A percentile compares a stretch with the other conserved stretches of the same genome.
These are phyloP conservation scores for Aureoboletus auriporus DNA, from an alignment of 768 basidiomycete genomes.

Conservation along the genomic window DNA sequence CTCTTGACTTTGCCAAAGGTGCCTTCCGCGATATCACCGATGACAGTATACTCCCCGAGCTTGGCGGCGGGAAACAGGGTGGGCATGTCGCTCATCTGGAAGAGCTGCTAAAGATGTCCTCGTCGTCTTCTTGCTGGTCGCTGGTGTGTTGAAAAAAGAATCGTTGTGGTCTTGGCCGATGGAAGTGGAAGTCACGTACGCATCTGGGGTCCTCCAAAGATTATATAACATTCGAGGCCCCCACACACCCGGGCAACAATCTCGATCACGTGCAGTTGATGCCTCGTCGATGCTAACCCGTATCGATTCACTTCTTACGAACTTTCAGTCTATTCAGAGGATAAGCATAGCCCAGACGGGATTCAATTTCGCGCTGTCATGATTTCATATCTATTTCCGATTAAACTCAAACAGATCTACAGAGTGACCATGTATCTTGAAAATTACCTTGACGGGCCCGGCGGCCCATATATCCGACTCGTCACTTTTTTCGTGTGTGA, in stretches of 20 bases:
- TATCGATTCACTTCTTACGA: no score
- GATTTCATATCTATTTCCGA: not conserved
- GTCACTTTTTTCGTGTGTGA: no score
- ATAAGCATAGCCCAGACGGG: not conserved
- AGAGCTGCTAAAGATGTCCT: conserved; percentile 9
- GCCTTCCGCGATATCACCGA: conserved; percentile 88
- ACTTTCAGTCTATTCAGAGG: not conserved
- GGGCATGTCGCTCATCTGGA: conserved; percentile 24
- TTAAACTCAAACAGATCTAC: no score
- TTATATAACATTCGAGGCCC: conserved; percentile 17
- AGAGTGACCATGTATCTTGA: no score
- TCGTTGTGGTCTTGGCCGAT: conserved; percentile 19
- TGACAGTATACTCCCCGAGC: conserved; percentile 89
- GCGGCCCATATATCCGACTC: no score
- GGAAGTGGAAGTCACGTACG: conserved; percentile 19
- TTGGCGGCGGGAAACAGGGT: conserved; percentile 54
- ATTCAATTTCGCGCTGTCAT: not conserved
- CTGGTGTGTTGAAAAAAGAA: conserved; percentile 21
- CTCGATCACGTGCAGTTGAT: conserved; percentile 10
- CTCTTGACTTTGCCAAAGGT: conserved; percentile 99
- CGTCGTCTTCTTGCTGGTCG: no score
- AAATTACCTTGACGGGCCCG: no score
- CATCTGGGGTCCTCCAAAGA: conserved; percentile 17
- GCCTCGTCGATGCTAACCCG: no score
- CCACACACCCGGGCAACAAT: conserved; percentile 4